phyloP scores from a whole-genome alignment of 768 basidiomycete species.

The Leucocoprinus leucothites region DNA sequence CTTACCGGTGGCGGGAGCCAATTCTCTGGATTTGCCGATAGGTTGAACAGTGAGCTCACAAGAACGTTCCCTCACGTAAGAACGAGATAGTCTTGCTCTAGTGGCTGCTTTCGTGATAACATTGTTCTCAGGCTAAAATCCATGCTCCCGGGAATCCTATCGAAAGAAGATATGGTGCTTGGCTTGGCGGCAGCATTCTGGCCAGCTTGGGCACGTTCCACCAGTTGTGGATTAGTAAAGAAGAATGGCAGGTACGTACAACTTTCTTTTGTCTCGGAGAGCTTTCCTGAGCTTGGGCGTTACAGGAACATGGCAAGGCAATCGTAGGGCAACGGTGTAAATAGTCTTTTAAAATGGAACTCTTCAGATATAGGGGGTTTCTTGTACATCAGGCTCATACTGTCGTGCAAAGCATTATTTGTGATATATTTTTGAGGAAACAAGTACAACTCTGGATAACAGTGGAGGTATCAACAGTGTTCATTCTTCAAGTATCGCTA shows the following conservation, averaged over 20 bases:
- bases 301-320: constrained; percentile 75
- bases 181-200: constrained; percentile 95
- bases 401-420: no score
- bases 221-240: constrained; percentile 91
- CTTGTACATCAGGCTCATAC: no score
- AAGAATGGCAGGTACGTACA: constrained; percentile 81
- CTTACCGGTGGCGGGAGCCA: constrained; percentile 93
- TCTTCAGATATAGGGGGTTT: no score
- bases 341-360: constrained; percentile 35
- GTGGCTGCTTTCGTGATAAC: no score
- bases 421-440: no score
- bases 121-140: constrained; percentile 65
- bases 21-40: constrained; percentile 82
- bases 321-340: constrained; percentile 88
- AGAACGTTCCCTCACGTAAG: constrained; percentile 78
- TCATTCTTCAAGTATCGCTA: background rate
- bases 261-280: background rate
- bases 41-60: constrained; percentile 73
- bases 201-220: constrained; percentile 97
- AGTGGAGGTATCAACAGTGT: background rate
- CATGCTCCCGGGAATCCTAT: constrained; percentile 89
- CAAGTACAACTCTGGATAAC: background rate
- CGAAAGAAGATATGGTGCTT: constrained; percentile 88
- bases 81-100: constrained; percentile 6
- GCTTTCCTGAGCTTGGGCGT: background rate